Conservation (phyloP, 2,329 filamentous ascomycete genomes). For the Davidsoniella virescens region DNA sequence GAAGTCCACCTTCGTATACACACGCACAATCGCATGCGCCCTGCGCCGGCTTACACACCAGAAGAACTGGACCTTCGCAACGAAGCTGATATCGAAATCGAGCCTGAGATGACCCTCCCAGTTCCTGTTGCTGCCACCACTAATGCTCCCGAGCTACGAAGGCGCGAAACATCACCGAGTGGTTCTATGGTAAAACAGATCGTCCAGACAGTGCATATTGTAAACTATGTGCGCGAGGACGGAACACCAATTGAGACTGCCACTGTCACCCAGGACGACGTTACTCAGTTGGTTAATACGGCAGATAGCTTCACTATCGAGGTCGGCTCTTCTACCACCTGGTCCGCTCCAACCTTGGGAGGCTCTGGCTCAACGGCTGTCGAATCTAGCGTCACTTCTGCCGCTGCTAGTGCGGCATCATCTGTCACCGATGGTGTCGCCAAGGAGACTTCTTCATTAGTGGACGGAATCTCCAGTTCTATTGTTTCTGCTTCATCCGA, state of each 20-base stretch:
- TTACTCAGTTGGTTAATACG: constrained; percentile 24
- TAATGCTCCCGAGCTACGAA: constrained; percentile 2
- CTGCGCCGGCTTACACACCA: background rate
- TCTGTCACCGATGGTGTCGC: constrained; percentile 7
- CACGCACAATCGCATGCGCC: constrained; percentile 11
- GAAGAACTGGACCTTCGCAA: background rate
- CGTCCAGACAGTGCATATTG: constrained; percentile 38
- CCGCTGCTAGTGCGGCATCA: background rate
- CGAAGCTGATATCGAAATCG: background rate
- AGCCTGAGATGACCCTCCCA: background rate
- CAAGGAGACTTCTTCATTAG: constrained; percentile 6
- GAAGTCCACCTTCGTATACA: constrained; percentile 7
- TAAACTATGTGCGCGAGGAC: constrained; percentile 33
- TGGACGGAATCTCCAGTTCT: background rate
- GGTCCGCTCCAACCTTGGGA: constrained; percentile 1
- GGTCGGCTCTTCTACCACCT: constrained; percentile 6
- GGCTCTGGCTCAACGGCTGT: background rate
- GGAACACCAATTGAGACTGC: constrained; percentile 29
- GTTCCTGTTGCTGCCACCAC: background rate
- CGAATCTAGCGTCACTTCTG: background rate
- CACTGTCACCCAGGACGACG: constrained; percentile 26
- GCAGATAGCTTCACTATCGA: constrained; percentile 23
- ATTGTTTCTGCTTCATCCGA: background rate
- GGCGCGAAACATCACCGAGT: background rate
- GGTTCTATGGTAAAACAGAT: constrained; percentile 25